These are phyloP conservation scores for Schizothecium vesticola DNA, from an alignment of 495 filamentous ascomycete species.

Conservation along the genomic window DNA sequence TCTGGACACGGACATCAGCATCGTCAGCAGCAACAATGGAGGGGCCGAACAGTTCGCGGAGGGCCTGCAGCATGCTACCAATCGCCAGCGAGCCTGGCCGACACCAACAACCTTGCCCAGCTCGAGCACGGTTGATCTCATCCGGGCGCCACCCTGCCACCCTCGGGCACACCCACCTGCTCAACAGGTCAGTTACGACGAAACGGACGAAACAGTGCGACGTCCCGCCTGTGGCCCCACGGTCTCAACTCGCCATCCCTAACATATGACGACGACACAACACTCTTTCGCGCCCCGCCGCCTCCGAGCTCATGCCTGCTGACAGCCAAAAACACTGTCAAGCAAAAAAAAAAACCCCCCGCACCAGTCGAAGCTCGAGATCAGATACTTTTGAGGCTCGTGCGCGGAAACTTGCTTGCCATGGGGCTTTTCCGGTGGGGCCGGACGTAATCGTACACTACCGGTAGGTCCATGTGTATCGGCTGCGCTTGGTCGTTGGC, in stretches of 20 bases:
- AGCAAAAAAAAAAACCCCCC: neutral
- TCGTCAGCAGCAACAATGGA: neutral
- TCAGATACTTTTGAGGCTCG: neutral
- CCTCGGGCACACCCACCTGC: neutral
- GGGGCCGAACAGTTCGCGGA: neutral
- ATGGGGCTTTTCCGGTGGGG: neutral
- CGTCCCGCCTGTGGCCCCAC: constrained; percentile 9
- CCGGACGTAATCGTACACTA: neutral
- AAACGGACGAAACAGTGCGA: constrained; percentile 11
- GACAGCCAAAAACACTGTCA: neutral
- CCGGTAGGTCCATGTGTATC: no score
- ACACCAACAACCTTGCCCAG: neutral
- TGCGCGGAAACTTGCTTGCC: neutral
- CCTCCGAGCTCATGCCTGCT: neutral
- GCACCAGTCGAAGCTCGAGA: neutral
- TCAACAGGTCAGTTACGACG: neutral
- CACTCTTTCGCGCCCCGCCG: neutral
- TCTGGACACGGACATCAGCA: neutral
- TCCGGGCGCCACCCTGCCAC: neutral
- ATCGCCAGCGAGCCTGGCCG: neutral
- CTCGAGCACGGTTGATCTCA: constrained; percentile 8
- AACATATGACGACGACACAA: constrained; percentile 1
- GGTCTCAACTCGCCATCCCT: neutral
- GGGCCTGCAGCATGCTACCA: neutral
- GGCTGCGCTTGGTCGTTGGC: neutral